phyloP scores from a whole-genome alignment of 2,329 filamentous ascomycete species.

The Drechslerella dactyloides region DNA sequence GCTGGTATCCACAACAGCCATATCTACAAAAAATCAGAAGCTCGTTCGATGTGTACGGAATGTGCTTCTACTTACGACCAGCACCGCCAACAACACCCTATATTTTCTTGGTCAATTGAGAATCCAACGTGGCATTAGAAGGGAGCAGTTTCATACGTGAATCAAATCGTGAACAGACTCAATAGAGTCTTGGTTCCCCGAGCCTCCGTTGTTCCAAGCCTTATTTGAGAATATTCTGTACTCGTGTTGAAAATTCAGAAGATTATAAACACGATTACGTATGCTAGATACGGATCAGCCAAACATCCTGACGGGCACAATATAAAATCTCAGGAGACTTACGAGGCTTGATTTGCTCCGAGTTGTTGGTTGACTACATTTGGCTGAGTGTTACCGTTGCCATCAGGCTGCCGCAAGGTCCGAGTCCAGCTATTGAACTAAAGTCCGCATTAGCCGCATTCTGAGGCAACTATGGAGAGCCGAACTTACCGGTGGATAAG shows the following conservation, averaged over 20 bases:
- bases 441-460: slow-evolving; percentile 8
- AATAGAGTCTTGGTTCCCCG: slow-evolving; percentile 40
- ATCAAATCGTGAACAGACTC: slow-evolving; percentile 45
- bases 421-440: slow-evolving; percentile 36
- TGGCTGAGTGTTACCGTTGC: slow-evolving; percentile 28
- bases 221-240: slow-evolving; percentile 47
- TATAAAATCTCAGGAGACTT: not conserved
- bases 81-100: slow-evolving; percentile 37
- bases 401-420: slow-evolving; percentile 34
- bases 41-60: not conserved
- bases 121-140: not conserved
- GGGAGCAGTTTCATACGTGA: slow-evolving; percentile 20
- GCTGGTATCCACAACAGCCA: slow-evolving; percentile 36
- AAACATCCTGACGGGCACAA: not conserved
- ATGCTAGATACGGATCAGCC: slow-evolving; percentile 17
- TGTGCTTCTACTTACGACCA: slow-evolving; percentile 30
- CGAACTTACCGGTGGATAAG: slow-evolving; percentile 27
- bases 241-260: slow-evolving; percentile 30
- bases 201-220: slow-evolving; percentile 42
- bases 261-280: slow-evolving; percentile 46
- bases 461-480: not conserved
- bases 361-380: slow-evolving; percentile 30
- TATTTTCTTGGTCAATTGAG: not conserved
- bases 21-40: slow-evolving; percentile 26
- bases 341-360: slow-evolving; percentile 41